A percentile compares a stretch with the other conserved stretches of the same genome.
phyloP scores from a whole-genome alignment of 306 rosid genomes.

The Quercus rubra region DNA sequence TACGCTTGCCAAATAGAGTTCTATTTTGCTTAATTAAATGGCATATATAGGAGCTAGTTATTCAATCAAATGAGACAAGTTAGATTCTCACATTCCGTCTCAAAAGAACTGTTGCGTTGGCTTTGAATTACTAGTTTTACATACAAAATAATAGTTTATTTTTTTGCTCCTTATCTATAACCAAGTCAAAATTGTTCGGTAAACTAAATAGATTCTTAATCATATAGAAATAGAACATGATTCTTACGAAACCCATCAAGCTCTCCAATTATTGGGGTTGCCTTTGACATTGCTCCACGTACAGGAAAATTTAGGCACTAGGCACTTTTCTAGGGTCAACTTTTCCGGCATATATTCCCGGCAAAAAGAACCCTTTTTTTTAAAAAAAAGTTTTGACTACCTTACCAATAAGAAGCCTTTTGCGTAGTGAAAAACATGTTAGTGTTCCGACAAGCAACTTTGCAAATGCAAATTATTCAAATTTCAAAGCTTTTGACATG shows the following conservation, averaged over 20 bases:
- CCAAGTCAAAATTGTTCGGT: conserved; percentile 15
- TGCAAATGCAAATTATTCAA: neutral
- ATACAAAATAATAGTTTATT: too few relatives aligned
- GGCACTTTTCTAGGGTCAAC: conserved; percentile 19
- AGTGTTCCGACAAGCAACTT: conserved; percentile 10
- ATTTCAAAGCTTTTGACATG: neutral
- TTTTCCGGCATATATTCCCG: neutral
- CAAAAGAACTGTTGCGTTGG: neutral
- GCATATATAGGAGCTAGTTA: neutral
- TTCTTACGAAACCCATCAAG: conserved; percentile 20
- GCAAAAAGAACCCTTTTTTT: neutral
- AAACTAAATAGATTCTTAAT: neutral
- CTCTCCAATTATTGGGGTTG: conserved; percentile 8
- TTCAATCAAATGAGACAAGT: neutral
- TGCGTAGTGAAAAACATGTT: conserved; percentile 11
- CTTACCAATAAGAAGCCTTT: conserved; percentile 24
- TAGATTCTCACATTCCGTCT: neutral
- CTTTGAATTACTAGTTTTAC: neutral
- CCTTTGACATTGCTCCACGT: neutral
- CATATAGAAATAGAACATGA: neutral
- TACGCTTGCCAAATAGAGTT: neutral
- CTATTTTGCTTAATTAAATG: neutral
- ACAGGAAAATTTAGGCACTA: neutral
- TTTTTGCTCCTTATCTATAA: neutral
- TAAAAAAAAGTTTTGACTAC: too few relatives aligned